phyloP scores from a whole-genome alignment of 371 early-diverging fungal species.

The Mucor irregularis region DNA sequence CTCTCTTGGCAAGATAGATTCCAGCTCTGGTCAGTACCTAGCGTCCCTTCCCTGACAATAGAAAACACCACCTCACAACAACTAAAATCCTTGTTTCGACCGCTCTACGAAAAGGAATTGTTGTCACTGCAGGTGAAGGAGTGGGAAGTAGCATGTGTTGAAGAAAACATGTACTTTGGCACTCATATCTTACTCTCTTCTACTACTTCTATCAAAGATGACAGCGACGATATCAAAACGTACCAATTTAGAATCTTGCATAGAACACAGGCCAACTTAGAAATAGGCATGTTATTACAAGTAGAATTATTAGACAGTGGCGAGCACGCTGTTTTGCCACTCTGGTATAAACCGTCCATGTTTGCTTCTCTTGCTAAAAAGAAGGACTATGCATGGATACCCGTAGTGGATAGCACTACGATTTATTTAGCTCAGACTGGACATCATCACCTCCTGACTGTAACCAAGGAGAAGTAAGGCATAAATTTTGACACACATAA shows the following conservation, averaged over 20 bases:
- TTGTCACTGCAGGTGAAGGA: not conserved
- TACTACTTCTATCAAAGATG: not conserved
- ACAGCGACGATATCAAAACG: not conserved
- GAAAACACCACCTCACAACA: not conserved
- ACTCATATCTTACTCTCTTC: not conserved
- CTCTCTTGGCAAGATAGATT: not conserved
- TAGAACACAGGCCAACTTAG: not conserved
- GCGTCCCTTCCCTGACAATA: not conserved
- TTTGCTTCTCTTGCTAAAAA: not conserved
- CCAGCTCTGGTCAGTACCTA: not conserved
- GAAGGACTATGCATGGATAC: constrained; percentile 8
- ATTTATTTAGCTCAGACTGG: not conserved
- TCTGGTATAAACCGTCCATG: constrained; percentile 18
- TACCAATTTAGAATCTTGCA: not conserved
- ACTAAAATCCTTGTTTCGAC: not conserved
- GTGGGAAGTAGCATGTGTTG: constrained; percentile 5
- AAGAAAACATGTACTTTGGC: constrained; percentile 8
- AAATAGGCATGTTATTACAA: constrained; percentile 1
- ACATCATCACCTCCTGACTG: constrained; percentile 4
- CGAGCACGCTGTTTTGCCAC: constrained; percentile 1
- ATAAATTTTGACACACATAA: not conserved
- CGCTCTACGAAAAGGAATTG: not conserved
- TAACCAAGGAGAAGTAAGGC: not conserved
- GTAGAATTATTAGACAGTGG: not conserved
- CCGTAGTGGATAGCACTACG: not conserved